Evolutionary conservation across 768 basidiomycete species (phyloP), one percentile per base, ranked within the genome.

Genomic region (Suillus placidus): DNA sequence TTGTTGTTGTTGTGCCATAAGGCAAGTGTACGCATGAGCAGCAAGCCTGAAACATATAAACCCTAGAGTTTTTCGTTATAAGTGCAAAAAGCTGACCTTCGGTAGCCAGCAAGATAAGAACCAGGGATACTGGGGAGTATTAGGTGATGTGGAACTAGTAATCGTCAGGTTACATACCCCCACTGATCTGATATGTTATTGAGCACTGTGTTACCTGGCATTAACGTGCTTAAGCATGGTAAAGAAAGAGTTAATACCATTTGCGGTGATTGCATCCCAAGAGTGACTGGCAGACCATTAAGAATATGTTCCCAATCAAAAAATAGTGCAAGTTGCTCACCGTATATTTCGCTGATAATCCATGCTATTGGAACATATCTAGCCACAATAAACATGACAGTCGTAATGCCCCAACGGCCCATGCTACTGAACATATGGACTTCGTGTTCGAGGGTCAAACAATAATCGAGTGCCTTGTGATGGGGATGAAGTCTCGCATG

Each of bases 11-110:
- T n/a, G 47, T 60, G 45, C 63, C 62, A 64, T 7, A 67, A 60
- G 7, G 66, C 66, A 43, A 63, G 62, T 14, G 62, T 63, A 42
- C 66, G 66, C 18, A 67, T 64, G 23, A 67, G 42, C 42, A 67
- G 63, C 4, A 67, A 60, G 13, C 66, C 66, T 66, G 34, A 43
- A 61, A 10, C 7, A 16, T 18, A 51, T n/a, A 23, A n/a, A 45
- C 8, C 8, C 34, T 35, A 5, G 43, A 12, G 37, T 10, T 42
- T 37, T 26, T 30, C 45, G 9, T 35, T 55, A 8, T 13, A 38
- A 13, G 45, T 18, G 45, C 18, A 16, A 20, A 35, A 6, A 10
- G 35, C 13, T 6, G 20, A 45, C 66, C 66, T 64, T 67, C 66
- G 3, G 66, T 45, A 45, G 63, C 40, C 18, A 67, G 32, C 66